These are phyloP conservation scores for Beauveria bassiana DNA, from an alignment of 2,329 filamentous ascomycete species.

Conservation along the genomic window DNA sequence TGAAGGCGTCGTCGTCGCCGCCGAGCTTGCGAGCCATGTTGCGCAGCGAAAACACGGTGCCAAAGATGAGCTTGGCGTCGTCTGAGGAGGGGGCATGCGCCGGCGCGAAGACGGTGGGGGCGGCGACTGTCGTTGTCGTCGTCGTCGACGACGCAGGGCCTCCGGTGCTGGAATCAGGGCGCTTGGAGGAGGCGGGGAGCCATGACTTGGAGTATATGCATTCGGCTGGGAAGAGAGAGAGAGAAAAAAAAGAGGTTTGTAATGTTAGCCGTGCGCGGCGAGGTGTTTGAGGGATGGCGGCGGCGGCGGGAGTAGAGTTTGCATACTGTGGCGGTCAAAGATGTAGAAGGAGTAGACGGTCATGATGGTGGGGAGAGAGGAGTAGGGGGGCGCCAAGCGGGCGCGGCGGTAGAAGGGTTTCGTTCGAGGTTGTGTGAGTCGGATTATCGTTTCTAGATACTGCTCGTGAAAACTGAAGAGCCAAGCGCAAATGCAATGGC, in stretches of 20 bases:
- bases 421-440: not conserved
- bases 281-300: not conserved
- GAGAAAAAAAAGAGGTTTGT: not conserved
- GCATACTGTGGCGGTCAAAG: slow-evolving; percentile 92
- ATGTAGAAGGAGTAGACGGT: slow-evolving; percentile 97
- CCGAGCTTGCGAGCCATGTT: slow-evolving; percentile 96
- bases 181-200: slow-evolving; percentile 49
- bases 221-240: slow-evolving; percentile 55
- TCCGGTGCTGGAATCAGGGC: slow-evolving; percentile 19
- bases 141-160: slow-evolving; percentile 9
- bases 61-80: slow-evolving; percentile 95
- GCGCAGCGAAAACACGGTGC: slow-evolving; percentile 88
- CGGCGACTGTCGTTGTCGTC: not conserved
- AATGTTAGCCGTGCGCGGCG: not conserved
- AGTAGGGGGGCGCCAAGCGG: not conserved
- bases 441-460: not conserved
- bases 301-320: not conserved
- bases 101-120: slow-evolving; percentile 14
- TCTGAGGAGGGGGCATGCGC: slow-evolving; percentile 45
- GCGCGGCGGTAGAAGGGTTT: not conserved
- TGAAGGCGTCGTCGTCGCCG: slow-evolving; percentile 88
- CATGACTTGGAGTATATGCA: slow-evolving; percentile 94
- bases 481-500: not conserved
- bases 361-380: slow-evolving; percentile 47
- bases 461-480: not conserved